Evolutionary conservation across 2,329 filamentous ascomycete genomes (phyloP).

Genomic region (Seiridium cupressi): DNA sequence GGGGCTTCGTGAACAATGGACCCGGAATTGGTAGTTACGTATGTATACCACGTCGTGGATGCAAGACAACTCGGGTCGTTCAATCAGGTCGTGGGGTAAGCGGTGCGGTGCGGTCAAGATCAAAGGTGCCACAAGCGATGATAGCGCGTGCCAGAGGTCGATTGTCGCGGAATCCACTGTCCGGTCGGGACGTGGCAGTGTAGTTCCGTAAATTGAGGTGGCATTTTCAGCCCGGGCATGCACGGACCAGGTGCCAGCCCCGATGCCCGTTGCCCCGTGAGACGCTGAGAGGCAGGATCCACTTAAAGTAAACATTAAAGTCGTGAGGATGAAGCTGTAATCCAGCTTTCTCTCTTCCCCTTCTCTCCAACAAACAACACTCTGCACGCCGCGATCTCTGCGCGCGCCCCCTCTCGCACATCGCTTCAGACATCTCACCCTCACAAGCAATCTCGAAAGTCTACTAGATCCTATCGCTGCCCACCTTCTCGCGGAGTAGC

Average conservation of each 20-base stretch:
- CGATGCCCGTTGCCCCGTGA: slow-evolving; percentile 20
- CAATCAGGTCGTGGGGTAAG: too few relatives aligned
- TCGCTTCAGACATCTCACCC: slow-evolving; percentile 22
- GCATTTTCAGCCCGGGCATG: background rate
- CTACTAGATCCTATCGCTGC: slow-evolving; percentile 48
- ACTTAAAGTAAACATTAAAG: slow-evolving; percentile 9
- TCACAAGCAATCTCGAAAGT: slow-evolving; percentile 34
- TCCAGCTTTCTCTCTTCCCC: background rate
- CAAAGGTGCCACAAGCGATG: too few relatives aligned
- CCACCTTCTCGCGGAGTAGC: slow-evolving; percentile 11
- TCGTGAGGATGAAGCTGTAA: background rate
- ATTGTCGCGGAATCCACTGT: too few relatives aligned
- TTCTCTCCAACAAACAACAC: background rate
- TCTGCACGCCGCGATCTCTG: slow-evolving; percentile 11
- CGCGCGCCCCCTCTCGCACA: background rate
- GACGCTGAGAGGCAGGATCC: slow-evolving; percentile 7
- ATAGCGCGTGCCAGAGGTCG: too few relatives aligned
- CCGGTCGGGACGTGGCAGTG: too few relatives aligned
- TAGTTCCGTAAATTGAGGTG: background rate
- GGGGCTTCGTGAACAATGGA: background rate
- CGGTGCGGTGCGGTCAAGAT: too few relatives aligned
- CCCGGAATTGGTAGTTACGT: background rate
- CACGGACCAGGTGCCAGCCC: background rate
- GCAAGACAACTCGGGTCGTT: too few relatives aligned
- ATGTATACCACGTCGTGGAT: background rate